phyloP scores from a whole-genome alignment of 495 filamentous ascomycete species.

The Jackrogersella minutella region DNA sequence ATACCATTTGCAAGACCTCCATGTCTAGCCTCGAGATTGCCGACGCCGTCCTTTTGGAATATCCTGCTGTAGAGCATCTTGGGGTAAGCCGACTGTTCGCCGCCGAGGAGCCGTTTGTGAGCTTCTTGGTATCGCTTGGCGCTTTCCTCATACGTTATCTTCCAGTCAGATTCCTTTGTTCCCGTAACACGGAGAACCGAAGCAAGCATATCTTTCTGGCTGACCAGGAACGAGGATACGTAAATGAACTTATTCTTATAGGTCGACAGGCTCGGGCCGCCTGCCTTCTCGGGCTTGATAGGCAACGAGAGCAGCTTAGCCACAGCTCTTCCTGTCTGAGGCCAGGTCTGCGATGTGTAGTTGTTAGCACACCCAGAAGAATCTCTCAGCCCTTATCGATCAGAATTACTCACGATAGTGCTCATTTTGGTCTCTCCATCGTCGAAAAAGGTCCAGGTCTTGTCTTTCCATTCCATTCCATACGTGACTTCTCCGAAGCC shows the following conservation, averaged over 20 bases:
- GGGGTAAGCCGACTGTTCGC: conserved; percentile 53
- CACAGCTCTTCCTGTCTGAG: conserved; percentile 50
- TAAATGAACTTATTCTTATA: conserved; percentile 56
- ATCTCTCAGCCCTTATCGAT: background rate
- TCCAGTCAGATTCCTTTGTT: conserved; percentile 63
- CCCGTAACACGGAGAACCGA: conserved; percentile 61
- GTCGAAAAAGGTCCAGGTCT: conserved; percentile 46
- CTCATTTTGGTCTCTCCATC: conserved; percentile 48
- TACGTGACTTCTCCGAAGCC: conserved; percentile 35
- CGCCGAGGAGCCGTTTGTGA: conserved; percentile 41
- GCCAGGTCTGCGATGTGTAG: conserved; percentile 43
- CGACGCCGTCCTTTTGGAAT: conserved; percentile 59
- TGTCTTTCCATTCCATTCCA: conserved; percentile 45
- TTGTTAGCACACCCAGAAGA: conserved; percentile 1
- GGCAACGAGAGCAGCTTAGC: conserved; percentile 49
- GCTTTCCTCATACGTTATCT: conserved; percentile 52
- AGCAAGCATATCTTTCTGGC: conserved; percentile 57
- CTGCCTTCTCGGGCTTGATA: conserved; percentile 53
- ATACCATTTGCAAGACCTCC: conserved; percentile 56
- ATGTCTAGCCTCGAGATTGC: conserved; percentile 51
- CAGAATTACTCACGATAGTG: conserved; percentile 35
- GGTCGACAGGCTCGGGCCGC: conserved; percentile 39
- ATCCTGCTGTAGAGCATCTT: conserved; percentile 61
- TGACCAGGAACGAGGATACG: conserved; percentile 54
- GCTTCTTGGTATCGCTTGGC: conserved; percentile 56